Base-by-base conservation (phyloP, 2,329 filamentous ascomycete genomes). In the Penicillium concentricum region DNA sequence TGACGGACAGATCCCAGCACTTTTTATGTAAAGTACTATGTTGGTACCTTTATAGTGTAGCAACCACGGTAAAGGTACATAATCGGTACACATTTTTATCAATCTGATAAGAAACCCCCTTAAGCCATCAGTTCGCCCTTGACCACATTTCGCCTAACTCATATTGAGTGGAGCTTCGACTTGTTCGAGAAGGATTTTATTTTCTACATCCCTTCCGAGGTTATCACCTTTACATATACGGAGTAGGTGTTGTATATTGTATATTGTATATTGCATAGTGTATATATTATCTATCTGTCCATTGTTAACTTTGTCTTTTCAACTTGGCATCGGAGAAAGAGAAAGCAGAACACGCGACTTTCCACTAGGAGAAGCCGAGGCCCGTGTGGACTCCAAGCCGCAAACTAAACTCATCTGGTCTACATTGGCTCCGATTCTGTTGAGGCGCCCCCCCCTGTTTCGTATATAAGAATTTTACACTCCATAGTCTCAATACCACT, bases 41-140 rank as follows among this genome's bases (percentile, higher is more conserved):
- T 6, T 2, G 15, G 54, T 56, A 56, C 41, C 41, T 30, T 26
- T 9, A 24, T n/a, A 20, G 15, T 56, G n/a, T 13, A n/a, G 13
- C 6, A 20, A 18, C 35, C 28, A 46, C n/a, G 15, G 20, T 28
- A 34, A 5, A n/a, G 41, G 48, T 56, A 56, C 54, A 13, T 10
- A 5, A 3, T 2, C 8, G 49, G 39, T 56, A 56, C 54, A 8
- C 16, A 46, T 22, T 13, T 38, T 56, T 52, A 56, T 56, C 54
- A 52, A 52, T 52, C 48, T 30, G 54, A 56, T 56, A 56, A 56
- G 48, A 56, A 20, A 13, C 48, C 35, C 54, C 38, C 30, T 16
- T 9, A 48, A 44, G 39, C 30, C 46, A 39, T 43, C 41, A 15
- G 6, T 43, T 32, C 46, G 39, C 54, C 54, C 48, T 52, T 52